Percentiles rank a stretch among this genome's conserved stretches.
phyloP scores from a whole-genome alignment of 2,329 filamentous ascomycete genomes.

The Samsoniella hepiali region DNA sequence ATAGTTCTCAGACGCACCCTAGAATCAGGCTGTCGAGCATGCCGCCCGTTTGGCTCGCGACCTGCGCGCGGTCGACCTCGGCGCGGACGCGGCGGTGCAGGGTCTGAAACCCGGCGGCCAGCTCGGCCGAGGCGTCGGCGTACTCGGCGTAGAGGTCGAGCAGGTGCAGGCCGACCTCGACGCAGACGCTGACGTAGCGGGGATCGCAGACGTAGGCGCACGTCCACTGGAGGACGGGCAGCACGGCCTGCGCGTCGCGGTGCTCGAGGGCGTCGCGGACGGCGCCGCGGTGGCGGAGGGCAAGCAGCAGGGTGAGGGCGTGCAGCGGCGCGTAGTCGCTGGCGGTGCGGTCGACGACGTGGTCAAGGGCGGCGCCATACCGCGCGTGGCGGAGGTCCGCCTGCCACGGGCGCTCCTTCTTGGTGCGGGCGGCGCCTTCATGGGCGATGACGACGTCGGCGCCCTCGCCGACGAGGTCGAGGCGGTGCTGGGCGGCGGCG shows the following conservation, averaged over 20 bases:
- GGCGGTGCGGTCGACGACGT: slow-evolving; percentile 58
- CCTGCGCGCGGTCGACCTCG: slow-evolving; percentile 79
- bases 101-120: slow-evolving; percentile 66
- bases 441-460: slow-evolving; percentile 87
- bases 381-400: slow-evolving; percentile 72
- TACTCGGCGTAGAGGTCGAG: slow-evolving; percentile 86
- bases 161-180: slow-evolving; percentile 77
- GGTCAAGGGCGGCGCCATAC: slow-evolving; percentile 75
- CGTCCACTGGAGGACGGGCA: slow-evolving; percentile 82
- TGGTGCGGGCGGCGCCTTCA: slow-evolving; percentile 44
- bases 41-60: slow-evolving; percentile 75
- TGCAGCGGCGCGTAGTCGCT: slow-evolving; percentile 57
- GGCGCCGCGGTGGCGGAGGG: slow-evolving; percentile 83
- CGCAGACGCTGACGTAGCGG: slow-evolving; percentile 73
- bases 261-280: slow-evolving; percentile 75
- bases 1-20: background rate
- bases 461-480: slow-evolving; percentile 79
- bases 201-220: slow-evolving; percentile 78
- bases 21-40: slow-evolving; percentile 71
- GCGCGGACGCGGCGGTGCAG: slow-evolving; percentile 68
- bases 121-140: slow-evolving; percentile 67
- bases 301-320: slow-evolving; percentile 74
- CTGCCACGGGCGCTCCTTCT: slow-evolving; percentile 75
- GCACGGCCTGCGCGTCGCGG: slow-evolving; percentile 75
- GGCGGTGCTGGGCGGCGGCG: slow-evolving; percentile 45